phyloP scores from a whole-genome alignment of 768 basidiomycete species.

The Hirschioporus abietinus region DNA sequence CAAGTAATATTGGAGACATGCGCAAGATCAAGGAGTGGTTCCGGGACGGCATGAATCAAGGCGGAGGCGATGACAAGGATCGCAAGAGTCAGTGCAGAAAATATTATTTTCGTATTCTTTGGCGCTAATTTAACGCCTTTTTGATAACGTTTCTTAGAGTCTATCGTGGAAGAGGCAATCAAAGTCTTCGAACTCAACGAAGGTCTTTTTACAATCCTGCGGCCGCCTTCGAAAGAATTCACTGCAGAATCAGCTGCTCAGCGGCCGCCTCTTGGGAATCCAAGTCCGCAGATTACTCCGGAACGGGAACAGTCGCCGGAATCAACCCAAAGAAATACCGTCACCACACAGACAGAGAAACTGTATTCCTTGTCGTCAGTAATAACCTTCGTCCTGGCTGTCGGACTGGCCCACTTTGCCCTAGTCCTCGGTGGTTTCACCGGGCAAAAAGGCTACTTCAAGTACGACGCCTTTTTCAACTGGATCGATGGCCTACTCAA shows the following conservation, averaged over 20 bases:
- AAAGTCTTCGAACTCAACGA: constrained; percentile 45
- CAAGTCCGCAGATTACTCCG: background rate
- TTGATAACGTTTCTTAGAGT: background rate
- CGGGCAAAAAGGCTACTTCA: constrained; percentile 40
- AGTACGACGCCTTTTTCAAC: constrained; percentile 16
- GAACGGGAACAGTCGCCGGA: background rate
- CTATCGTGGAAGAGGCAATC: constrained; percentile 38
- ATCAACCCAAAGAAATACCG: background rate
- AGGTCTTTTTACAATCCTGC: constrained; percentile 37
- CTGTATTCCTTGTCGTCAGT: constrained; percentile 18
- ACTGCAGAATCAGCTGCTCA: background rate
- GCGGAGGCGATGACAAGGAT: constrained; percentile 34
- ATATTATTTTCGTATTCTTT: constrained; percentile 3
- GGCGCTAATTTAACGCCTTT: constrained; percentile 5
- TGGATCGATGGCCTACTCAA: constrained; percentile 6
- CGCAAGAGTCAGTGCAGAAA: constrained; percentile 33
- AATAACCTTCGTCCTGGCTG: constrained; percentile 24
- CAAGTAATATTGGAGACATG: constrained; percentile 53
- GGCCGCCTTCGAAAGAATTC: constrained; percentile 9
- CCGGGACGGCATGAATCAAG: constrained; percentile 48
- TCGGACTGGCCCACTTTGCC: constrained; percentile 45
- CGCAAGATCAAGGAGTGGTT: constrained; percentile 73
- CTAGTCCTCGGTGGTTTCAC: constrained; percentile 43
- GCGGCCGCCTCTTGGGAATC: constrained; percentile 4
- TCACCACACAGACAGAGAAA: constrained; percentile 3